phyloP scores from a whole-genome alignment of 352 stramenopile genomes.

The Phytophthora kernoviae region DNA sequence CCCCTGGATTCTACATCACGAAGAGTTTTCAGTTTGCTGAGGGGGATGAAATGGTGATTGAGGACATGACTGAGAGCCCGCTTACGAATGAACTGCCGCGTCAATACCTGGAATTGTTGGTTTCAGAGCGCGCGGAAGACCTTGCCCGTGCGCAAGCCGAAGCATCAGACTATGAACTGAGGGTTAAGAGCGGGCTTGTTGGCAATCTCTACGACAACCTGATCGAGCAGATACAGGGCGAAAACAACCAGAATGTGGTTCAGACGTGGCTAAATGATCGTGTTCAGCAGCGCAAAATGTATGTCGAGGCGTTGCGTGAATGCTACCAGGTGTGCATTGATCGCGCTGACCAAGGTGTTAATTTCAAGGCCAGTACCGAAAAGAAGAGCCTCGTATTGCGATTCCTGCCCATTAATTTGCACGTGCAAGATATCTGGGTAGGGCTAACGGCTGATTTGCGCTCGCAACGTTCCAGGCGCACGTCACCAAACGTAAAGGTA shows the following conservation, averaged over 20 bases:
- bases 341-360: slow-evolving; percentile 67
- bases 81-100: slow-evolving; percentile 83
- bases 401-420: slow-evolving; percentile 83
- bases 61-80: slow-evolving; percentile 82
- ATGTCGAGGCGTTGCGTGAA: slow-evolving; percentile 69
- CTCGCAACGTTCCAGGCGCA: slow-evolving; percentile 67
- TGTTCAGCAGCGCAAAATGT: slow-evolving; percentile 65
- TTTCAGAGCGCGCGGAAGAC: slow-evolving; percentile 59
- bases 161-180: slow-evolving; percentile 61
- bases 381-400: slow-evolving; percentile 80
- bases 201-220: slow-evolving; percentile 78
- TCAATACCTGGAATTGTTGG: slow-evolving; percentile 75
- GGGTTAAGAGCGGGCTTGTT: slow-evolving; percentile 66
- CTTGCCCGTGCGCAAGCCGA: slow-evolving; percentile 55
- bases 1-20: slow-evolving; percentile 75
- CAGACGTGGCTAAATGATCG: slow-evolving; percentile 79
- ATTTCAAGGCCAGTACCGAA: slow-evolving; percentile 85
- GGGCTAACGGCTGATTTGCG: slow-evolving; percentile 67
- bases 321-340: slow-evolving; percentile 74
- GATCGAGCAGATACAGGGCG: slow-evolving; percentile 86
- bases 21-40: slow-evolving; percentile 85
- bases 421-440: slow-evolving; percentile 88
- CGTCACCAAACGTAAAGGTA: slow-evolving; percentile 58
- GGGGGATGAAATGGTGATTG: slow-evolving; percentile 75
- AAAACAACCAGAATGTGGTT: slow-evolving; percentile 77